Base-by-base conservation (phyloP, 352 stramenopile genomes). In the Ophiocytium majus region DNA sequence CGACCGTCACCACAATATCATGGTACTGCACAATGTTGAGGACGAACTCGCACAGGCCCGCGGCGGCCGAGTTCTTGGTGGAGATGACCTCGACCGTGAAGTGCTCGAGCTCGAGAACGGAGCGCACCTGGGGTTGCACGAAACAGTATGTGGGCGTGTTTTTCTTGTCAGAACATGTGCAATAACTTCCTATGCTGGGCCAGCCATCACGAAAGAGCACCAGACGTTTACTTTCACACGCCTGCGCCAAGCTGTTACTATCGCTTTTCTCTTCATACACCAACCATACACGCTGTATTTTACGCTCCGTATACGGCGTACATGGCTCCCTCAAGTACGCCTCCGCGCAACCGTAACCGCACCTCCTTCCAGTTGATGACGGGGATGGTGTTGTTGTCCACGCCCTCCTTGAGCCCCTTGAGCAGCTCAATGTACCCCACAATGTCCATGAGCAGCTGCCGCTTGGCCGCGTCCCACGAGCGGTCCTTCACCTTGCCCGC, bases 11-110 rank as follows among this genome's bases (percentile, higher is more conserved):
- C 0, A 98, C 91, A 63, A 98, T 98, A 89, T 98, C 95, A 90
- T 98, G 97, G 91, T 98, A 98, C 90, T 94, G 95, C 63, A 98
- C 94, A 63, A 98, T 98, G 85, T 98, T 98, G 85, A 98, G 90
- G 50, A 98, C 95, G 91, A 96, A 98, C 0, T 92, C 95, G 85
- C 94, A 98, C 63, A 98, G 88, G 50, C 94, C 95, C 0, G 94
- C 95, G 19, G 95, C 95, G 9, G 95, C 95, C 74, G 94, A 95
- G 91, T 98, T 98, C 89, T 98, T 98, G 0, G 93, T 95, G 63
- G 95, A 85, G 82, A 98, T 98, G 0, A 94, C 95, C 35, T 98
- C 95, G 76, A 95, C 93, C 81, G 97, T 96, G 89, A 98, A 98
- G 84, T 98, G 92, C 74, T 98, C 95, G 86, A 97, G 93, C 66